A percentile compares a stretch with the other conserved stretches of the same genome.
Conservation (phyloP, 192 early-diverging fungal genomes). For the Gonapodya prolifera region DNA sequence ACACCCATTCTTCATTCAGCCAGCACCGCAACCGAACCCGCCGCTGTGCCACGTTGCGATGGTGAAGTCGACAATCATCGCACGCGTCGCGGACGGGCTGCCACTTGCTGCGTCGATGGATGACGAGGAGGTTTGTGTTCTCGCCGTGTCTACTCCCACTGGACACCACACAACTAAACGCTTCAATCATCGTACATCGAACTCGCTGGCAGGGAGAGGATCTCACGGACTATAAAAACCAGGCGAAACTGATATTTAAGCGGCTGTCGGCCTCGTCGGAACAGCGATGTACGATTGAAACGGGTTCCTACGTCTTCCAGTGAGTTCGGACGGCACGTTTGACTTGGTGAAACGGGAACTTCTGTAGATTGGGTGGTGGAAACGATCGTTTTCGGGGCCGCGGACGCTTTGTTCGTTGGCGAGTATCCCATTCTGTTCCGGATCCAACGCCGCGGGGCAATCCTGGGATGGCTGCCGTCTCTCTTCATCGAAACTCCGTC, state of each 20-base stretch:
- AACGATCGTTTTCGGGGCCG: neutral
- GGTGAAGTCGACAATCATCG: conserved; percentile 91
- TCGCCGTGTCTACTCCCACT: neutral
- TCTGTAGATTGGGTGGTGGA: neutral
- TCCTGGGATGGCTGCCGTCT: neutral
- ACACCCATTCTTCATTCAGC: too few species aligned
- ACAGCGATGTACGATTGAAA: conserved; percentile 87
- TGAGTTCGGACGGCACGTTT: conserved; percentile 18
- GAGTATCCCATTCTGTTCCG: neutral
- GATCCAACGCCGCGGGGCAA: neutral
- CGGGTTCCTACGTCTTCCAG: conserved; percentile 80
- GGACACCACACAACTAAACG: neutral
- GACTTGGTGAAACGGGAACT: neutral
- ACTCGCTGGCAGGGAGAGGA: conserved; percentile 28
- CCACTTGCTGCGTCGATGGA: conserved; percentile 93
- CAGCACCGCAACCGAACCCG: too few species aligned
- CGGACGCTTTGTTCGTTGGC: neutral
- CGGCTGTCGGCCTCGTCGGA: conserved; percentile 75
- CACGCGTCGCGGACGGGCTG: conserved; percentile 82
- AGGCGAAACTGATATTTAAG: conserved; percentile 89
- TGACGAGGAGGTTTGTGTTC: conserved; percentile 64
- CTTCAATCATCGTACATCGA: neutral
- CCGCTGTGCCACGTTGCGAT: too few species aligned
- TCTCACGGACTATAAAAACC: conserved; percentile 82
- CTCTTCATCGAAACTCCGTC: neutral